Conservation (phyloP, 352 stramenopile genomes). For the Globisporangium okanoganense region DNA sequence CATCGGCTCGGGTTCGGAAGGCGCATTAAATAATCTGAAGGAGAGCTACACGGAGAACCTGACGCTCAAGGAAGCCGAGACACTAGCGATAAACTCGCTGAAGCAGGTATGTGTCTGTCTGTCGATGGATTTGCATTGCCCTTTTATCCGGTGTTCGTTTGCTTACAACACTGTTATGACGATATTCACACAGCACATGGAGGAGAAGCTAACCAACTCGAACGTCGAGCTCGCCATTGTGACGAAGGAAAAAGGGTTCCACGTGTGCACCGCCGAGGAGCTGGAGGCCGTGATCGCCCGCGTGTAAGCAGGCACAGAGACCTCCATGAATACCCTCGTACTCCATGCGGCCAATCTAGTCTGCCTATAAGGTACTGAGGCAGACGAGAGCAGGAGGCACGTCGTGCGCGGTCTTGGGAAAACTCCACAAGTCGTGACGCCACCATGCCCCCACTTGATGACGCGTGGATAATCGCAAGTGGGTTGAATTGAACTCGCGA, state of each 20-base stretch:
- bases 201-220: conserved; percentile 98
- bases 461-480: neutral
- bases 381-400: neutral
- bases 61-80: conserved; percentile 96
- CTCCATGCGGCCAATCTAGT: neutral
- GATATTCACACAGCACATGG: conserved; percentile 91
- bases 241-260: conserved; percentile 94
- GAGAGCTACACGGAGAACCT: conserved; percentile 97
- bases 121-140: neutral
- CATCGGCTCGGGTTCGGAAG: conserved; percentile 97
- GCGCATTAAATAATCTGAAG: conserved; percentile 97
- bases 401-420: too few species aligned
- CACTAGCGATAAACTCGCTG: conserved; percentile 93
- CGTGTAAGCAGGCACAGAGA: conserved; percentile 34
- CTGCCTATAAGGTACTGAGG: neutral
- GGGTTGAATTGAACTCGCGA: neutral
- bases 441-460: neutral
- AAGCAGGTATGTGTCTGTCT: conserved; percentile 89
- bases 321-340: neutral
- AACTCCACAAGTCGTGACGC: too few species aligned
- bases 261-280: conserved; percentile 92
- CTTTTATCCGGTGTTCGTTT: neutral
- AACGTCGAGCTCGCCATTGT: conserved; percentile 98
- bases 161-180: neutral
- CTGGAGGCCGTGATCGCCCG: conserved; percentile 90